A percentile compares a stretch with the other conserved stretches of the same genome.
Conservation (phyloP, 345 rosid species). For the Eucalyptus erythrocorys region DNA sequence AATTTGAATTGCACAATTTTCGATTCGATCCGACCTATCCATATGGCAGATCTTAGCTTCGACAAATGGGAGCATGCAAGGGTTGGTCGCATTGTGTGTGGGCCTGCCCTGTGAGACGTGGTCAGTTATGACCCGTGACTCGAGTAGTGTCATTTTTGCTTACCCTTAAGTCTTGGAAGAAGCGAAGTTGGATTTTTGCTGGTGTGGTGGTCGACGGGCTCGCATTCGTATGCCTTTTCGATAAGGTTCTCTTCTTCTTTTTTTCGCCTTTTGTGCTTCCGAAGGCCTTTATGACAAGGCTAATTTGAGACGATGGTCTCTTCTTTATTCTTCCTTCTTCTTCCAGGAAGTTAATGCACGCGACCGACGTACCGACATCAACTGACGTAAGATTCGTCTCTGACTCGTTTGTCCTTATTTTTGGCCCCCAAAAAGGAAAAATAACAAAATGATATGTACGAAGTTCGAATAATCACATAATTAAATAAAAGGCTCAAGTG, state of each 20-base stretch:
- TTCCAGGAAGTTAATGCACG: not conserved
- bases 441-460: not conserved
- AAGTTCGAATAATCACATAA: not conserved
- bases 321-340: not conserved
- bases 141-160: not conserved
- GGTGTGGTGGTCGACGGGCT: not conserved
- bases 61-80: too few relatives aligned
- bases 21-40: not conserved
- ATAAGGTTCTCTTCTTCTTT: not conserved
- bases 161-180: not conserved
- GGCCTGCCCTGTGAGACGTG: not conserved
- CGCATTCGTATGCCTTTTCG: not conserved
- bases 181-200: not conserved
- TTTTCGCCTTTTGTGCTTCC: not conserved
- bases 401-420: not conserved
- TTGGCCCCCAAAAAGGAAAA: not conserved
- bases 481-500: not conserved
- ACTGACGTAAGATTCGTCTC: not conserved
- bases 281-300: not conserved
- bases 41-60: not conserved
- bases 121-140: not conserved
- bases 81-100: not conserved
- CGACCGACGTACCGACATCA: not conserved
- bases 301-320: not conserved
- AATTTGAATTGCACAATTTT: accelerated